Base-by-base conservation (phyloP, 768 basidiomycete species). In the Clavulina sp. region DNA sequence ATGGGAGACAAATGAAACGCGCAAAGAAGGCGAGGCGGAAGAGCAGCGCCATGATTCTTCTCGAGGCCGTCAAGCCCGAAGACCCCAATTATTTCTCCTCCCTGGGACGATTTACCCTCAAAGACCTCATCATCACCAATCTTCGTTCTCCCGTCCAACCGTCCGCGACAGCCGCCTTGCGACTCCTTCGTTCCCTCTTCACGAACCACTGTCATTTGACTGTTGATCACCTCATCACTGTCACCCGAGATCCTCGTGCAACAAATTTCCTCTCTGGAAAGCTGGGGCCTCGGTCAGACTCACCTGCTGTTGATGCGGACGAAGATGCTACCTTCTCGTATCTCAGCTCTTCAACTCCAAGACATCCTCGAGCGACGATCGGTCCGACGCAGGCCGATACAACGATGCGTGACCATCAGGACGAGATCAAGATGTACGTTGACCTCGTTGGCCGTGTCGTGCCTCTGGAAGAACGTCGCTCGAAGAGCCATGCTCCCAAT, bases 11-110 rank as follows among this genome's bases (percentile, higher is more conserved):
- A 51, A 38, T n/a, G 21, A 46, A 48, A 30, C 54, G 53, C 33
- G 19, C 51, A 46, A 55, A 36, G 43, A 18, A 4, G 24, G n/a
- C 50, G 73, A 69, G 77, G 43, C 73, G 84, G 52, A 86, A 86
- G 64, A 92, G 87, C 57, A 87, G 82, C 47, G 89, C 88, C 1
- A 87, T 93, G 84, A 68, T 75, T n/a, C 68, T 89, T n/a, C 67
- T 95, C 49, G 80, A 87, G 61, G 80, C 79, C 1, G 81, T 84
- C 1, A 76, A 76, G 13, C 77, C 83, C 30, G 70, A 76, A 52
- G 75, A 73, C 54, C 77, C 71, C 49, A 78, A 78, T 57, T 95
- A 95, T 65, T 84, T 87, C 63, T 88, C 81, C 1, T 79, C 86
- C 0, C 76, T 84, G 66, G 85, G 82, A 9, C 77, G 89, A 18